Percentiles rank a stretch among this genome's conserved stretches.
Conservation (phyloP, 2,329 filamentous ascomycete species). For the Macrophomina pseudophaseolina region DNA sequence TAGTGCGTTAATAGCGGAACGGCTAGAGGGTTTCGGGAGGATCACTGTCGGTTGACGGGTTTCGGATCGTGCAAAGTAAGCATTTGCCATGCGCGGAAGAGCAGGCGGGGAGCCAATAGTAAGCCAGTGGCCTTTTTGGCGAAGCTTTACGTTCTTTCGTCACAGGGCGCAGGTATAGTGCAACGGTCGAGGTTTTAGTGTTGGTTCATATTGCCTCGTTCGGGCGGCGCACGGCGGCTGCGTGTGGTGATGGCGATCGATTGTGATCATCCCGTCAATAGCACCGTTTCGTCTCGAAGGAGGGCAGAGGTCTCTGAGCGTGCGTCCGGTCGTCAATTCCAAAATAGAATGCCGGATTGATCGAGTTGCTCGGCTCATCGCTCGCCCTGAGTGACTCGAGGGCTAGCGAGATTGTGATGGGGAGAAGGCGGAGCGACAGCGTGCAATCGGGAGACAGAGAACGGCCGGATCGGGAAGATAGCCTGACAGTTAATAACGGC, state of each 20-base stretch:
- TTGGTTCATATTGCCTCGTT: background rate
- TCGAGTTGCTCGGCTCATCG: background rate
- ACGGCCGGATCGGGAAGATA: background rate
- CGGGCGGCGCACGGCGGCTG: background rate
- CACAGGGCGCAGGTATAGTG: background rate
- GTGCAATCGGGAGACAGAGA: background rate
- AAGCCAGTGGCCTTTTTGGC: background rate
- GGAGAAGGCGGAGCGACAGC: background rate
- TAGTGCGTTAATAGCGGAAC: background rate
- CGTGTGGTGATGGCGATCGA: slow-evolving; percentile 3
- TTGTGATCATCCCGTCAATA: slow-evolving; percentile 10
- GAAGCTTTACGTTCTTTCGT: background rate
- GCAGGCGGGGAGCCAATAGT: too few relatives aligned
- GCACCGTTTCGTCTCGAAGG: slow-evolving; percentile 1
- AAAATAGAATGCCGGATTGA: slow-evolving; percentile 4
- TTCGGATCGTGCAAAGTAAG: background rate
- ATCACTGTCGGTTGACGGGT: background rate
- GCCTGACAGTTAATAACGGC: background rate
- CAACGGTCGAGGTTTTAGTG: background rate
- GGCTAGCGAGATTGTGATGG: slow-evolving; percentile 16
- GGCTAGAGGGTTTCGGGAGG: background rate
- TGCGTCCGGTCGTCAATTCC: background rate
- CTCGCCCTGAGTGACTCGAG: background rate
- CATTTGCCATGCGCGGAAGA: background rate
- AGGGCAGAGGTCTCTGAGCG: background rate